Conservation (phyloP, 2,329 filamentous ascomycete genomes). For the Aspergillus sp. region DNA sequence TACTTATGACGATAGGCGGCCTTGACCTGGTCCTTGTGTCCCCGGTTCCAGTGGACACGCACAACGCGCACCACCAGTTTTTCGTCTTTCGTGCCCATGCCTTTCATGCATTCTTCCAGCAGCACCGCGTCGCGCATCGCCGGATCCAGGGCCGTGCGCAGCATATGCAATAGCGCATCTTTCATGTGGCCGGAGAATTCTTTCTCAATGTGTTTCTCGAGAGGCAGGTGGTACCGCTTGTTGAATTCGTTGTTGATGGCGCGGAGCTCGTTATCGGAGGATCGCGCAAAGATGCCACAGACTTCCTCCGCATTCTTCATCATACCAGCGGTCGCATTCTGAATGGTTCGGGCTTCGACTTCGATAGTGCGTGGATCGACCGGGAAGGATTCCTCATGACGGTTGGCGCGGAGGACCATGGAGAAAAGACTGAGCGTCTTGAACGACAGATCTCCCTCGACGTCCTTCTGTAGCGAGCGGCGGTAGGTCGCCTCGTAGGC, state of each 20-base stretch:
- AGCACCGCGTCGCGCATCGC: slow-evolving; percentile 79
- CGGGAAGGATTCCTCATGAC: slow-evolving; percentile 75
- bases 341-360: slow-evolving; percentile 71
- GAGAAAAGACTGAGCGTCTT: slow-evolving; percentile 85
- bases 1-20: slow-evolving; percentile 72
- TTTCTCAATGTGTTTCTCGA: slow-evolving; percentile 73
- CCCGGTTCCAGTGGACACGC: slow-evolving; percentile 77
- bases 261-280: slow-evolving; percentile 79
- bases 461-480: slow-evolving; percentile 66
- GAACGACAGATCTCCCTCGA: slow-evolving; percentile 76
- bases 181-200: slow-evolving; percentile 94
- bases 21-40: slow-evolving; percentile 73
- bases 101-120: slow-evolving; percentile 85
- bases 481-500: slow-evolving; percentile 69
- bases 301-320: slow-evolving; percentile 51
- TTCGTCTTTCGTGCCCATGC: slow-evolving; percentile 81
- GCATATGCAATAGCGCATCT: slow-evolving; percentile 74
- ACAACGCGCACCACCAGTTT: slow-evolving; percentile 76
- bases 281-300: slow-evolving; percentile 72
- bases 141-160: slow-evolving; percentile 74
- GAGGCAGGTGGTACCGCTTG: slow-evolving; percentile 65
- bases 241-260: slow-evolving; percentile 76
- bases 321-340: slow-evolving; percentile 72
- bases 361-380: slow-evolving; percentile 73
- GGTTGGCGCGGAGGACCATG: slow-evolving; percentile 71